Base-by-base conservation (phyloP, 805 yeast genomes). In the Jamesozyma jinghongensis region DNA sequence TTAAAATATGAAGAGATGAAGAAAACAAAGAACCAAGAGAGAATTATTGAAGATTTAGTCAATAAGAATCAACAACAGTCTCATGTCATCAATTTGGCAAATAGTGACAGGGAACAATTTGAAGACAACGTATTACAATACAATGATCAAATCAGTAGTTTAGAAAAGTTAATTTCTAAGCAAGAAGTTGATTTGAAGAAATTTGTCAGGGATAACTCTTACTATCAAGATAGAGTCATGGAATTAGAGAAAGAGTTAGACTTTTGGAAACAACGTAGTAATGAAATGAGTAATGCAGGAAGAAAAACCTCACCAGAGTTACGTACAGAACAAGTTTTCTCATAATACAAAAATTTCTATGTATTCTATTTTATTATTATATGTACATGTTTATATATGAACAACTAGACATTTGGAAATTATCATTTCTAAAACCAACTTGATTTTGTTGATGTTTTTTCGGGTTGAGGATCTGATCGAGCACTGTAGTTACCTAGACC, bases 401-500 rank as follows among this genome's bases (percentile, higher is more conserved):
- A 17, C 22, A 18, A 18, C 11, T 32, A 32, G 19, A 32, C 17
- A 32, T 6, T 10, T 32, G 3, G 7, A 17, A 14, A 17, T 6
- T 14, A 16, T 3, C 18, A 19, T 16, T 19, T 19, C 13, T 16
- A 20, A 25, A 34, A 34, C 37, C 37, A 34, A 3, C 37, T 18
- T 16, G 30, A 13, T 14, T 25, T 34, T 25, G 22, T 34, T 11
- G 30, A 14, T 16, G 13, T 18, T 10, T 7, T 4, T 3, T 7
- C 19, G n/a, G 28, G 8, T 16, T 34, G 13, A 4, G 19, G 7
- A 28, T 11, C 13, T 28, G 7, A 7, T 12, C 11, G 12, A 12
- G 11, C 13, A 25, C 14, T 17, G 11, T 34, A 38, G 34, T 51
- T 54, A 2, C 95, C 95, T 45, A 88, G 67, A 0, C 96, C 97